Evolutionary conservation across 176 grass and related monocot genomes (phyloP).

Genomic region (Phoenix roebelenii): DNA sequence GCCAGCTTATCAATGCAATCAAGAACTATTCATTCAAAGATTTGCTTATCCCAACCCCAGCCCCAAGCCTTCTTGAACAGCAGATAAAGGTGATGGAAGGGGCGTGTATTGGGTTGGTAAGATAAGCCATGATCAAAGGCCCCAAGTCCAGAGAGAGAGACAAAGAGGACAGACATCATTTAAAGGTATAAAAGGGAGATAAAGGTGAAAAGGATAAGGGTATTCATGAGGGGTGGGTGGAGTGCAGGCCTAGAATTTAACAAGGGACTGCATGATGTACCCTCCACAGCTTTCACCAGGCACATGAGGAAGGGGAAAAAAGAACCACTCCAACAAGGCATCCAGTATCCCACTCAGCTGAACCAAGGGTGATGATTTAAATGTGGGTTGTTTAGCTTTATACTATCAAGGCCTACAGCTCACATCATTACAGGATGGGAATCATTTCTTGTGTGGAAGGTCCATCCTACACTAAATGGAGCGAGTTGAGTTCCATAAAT

Average conservation of each 20-base stretch:
- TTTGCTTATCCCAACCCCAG: too few species aligned
- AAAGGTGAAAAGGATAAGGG: conserved; percentile 28
- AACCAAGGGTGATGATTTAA: conserved; percentile 20
- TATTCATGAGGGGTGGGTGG: neutral
- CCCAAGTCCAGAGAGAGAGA: conserved; percentile 21
- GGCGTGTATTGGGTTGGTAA: too few species aligned
- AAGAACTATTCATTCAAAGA: neutral
- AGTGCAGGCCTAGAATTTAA: neutral
- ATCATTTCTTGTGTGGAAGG: neutral
- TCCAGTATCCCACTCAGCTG: conserved; percentile 6
- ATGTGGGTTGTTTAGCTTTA: conserved; percentile 23
- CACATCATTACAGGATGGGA: conserved; percentile 1
- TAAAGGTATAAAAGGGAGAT: conserved; percentile 33
- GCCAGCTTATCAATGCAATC: conserved; percentile 9
- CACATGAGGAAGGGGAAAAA: conserved; percentile 20
- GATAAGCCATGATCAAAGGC: conserved; percentile 1
- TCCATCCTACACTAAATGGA: neutral
- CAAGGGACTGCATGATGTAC: conserved; percentile 43
- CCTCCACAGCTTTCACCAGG: conserved; percentile 15
- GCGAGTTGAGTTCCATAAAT: conserved; percentile 10
- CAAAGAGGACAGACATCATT: conserved; percentile 27
- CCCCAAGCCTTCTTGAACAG: too few species aligned
- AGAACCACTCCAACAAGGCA: too few species aligned
- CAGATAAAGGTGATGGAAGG: too few species aligned
- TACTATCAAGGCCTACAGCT: conserved; percentile 13